phyloP scores from a whole-genome alignment of 768 basidiomycete species.

The Serpula lacrymans region DNA sequence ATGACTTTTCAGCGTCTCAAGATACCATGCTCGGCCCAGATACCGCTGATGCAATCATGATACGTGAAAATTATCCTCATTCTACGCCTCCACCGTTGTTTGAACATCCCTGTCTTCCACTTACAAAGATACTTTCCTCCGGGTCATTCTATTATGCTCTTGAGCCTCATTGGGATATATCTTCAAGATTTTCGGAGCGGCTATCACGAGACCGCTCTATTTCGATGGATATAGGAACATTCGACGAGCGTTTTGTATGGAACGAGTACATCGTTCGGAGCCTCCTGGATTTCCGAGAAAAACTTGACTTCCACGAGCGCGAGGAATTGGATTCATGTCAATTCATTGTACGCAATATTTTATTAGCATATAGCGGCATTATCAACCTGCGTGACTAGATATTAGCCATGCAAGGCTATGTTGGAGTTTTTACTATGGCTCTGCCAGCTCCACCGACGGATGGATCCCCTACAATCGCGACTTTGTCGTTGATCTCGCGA shows the following conservation, averaged over 20 bases:
- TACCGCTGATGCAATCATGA: constrained; percentile 40
- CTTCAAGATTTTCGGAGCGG: constrained; percentile 73
- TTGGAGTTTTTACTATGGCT: constrained; percentile 77
- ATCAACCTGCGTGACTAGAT: constrained; percentile 46
- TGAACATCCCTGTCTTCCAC: constrained; percentile 87
- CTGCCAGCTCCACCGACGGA: constrained; percentile 72
- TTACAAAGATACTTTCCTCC: constrained; percentile 87
- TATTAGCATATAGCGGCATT: constrained; percentile 5
- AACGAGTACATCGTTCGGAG: constrained; percentile 89
- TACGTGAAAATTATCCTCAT: constrained; percentile 44
- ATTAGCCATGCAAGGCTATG: constrained; percentile 91
- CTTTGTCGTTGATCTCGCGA: constrained; percentile 79
- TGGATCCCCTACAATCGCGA: constrained; percentile 69
- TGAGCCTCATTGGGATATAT: constrained; percentile 85
- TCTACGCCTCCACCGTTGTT: constrained; percentile 49
- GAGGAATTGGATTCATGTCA: constrained; percentile 78
- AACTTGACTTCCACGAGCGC: constrained; percentile 66
- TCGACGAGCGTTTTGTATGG: constrained; percentile 91
- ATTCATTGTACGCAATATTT: constrained; percentile 63
- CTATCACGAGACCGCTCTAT: constrained; percentile 47
- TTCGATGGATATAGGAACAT: constrained; percentile 51
- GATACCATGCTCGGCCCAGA: constrained; percentile 61
- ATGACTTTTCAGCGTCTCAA: constrained; percentile 56
- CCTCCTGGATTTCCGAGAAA: constrained; percentile 82
- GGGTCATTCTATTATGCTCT: constrained; percentile 93